These are phyloP conservation scores for Amoeboaphelidium protococcarum DNA, from an alignment of 371 early-diverging fungal species.

Conservation along the genomic window DNA sequence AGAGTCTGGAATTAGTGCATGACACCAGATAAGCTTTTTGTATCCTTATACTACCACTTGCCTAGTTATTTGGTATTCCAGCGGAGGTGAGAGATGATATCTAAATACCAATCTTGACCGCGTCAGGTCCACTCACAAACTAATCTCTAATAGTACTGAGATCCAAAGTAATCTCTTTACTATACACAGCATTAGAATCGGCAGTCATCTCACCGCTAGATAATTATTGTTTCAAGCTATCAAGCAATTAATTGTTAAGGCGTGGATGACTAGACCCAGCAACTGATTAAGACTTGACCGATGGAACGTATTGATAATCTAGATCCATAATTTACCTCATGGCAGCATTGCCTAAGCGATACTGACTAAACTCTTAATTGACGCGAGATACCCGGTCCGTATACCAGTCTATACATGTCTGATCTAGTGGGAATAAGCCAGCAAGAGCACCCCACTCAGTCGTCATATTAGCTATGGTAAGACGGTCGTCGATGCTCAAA, in stretches of 20 bases:
- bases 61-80: conserved; percentile 29
- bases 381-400: no score
- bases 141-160: conserved; percentile 47
- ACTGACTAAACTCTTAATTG: no score
- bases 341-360: conserved; percentile 21
- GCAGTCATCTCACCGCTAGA: no score
- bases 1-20: conserved; percentile 67
- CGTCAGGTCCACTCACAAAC: conserved; percentile 72
- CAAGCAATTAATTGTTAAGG: conserved; percentile 34
- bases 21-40: conserved; percentile 87
- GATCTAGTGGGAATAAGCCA: conserved; percentile 78
- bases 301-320: background rate
- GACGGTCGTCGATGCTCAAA: conserved; percentile 56
- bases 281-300: conserved; percentile 2
- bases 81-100: conserved; percentile 33
- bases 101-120: conserved; percentile 65
- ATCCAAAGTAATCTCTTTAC: conserved; percentile 62
- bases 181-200: conserved; percentile 43
- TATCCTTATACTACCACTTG: no score
- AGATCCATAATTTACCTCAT: conserved; percentile 15
- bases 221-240: conserved; percentile 16
- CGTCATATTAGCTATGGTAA: conserved; percentile 90
- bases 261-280: conserved; percentile 26
- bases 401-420: conserved; percentile 21
- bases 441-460: conserved; percentile 96